Base-by-base conservation (phyloP, 177 flowering plant genomes). In the Vitis hybrid region DNA sequence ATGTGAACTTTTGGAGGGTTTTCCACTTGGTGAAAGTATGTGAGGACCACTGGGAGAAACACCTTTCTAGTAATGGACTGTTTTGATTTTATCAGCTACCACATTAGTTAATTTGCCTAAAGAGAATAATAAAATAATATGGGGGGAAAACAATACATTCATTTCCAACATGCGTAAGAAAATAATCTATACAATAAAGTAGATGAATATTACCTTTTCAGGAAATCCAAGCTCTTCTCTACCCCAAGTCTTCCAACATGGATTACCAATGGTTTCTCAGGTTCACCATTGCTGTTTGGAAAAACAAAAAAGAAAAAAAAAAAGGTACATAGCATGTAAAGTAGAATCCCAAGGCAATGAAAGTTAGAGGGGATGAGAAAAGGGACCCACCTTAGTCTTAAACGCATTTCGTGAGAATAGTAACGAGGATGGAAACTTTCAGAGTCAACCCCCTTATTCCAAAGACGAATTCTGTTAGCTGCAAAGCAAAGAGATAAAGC, bases 371-470 rank as follows among this genome's bases (percentile, higher is more conserved):
- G 11, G 19, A 62, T 67, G 49, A 27, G 30, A 27, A 40, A 5
- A 16, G 24, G 7, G 16, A 67, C 66, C 11, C 16, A 78, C 87
- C 83, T 84, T 13, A 96, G 79, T 82, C 85, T 81, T 61, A 75
- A 15, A 71, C 99, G 79, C 97, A 93, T 95, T 76, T 91, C 92
- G 35, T 82, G 82, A 70, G 81, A 89, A 62, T 85, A 82, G 71
- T 46, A 91, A 52, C 83, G 84, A 12, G 99, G 99, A 65, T 95
- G 87, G 71, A 95, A 95, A 78, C 95, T 93, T 65, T 86, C 93
- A 14, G 93, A 88, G 81, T 95, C 99, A 35, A 95, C 99, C 78
- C 99, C 99, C 77, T 95, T 95, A 67, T 88, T 95, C 98, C 99
- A 95, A 60, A 93, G 85, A 46, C 97, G 97, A 67, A 95, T 93